Base-by-base conservation (phyloP, 768 basidiomycete species). In the Panellus pusillus region DNA sequence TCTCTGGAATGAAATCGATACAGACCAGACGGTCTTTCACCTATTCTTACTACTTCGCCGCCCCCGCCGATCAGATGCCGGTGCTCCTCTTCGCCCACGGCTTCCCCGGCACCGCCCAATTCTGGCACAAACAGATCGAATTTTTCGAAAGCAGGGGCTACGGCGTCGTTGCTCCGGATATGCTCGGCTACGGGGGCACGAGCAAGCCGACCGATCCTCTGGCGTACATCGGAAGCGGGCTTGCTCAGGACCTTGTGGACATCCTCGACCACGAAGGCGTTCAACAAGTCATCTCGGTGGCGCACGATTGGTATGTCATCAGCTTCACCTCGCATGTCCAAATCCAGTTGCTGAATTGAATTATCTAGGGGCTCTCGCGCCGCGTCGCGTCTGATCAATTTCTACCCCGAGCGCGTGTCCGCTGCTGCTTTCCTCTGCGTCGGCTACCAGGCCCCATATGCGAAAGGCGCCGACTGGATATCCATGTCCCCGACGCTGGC, bases 111-210 rank as follows among this genome's bases (percentile, higher is more conserved):
- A 68, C 69, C 17, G 68, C 75, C 0, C 62, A 65, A 43, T 70
- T 73, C 55, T 80, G 78, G 78, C 63, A 63, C 27, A 61, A 70
- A 40, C 73, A 76, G 60, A 66, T 75, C 18, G 50, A 60, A 9
- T 72, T 67, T 55, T 74, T 79, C 64, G 50, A 63, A 31, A 60
- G 54, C 8, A 54, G 65, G 39, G 77, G 77, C 13, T 80, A 77
- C 58, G 72, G 75, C 4, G 55, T 82, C 45, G 65, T 82, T 41
- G 76, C 70, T 2, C 79, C 78, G 1, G 80, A 82, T 60, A 71
- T 78, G 71, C 72, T 83, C 27, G 81, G 81, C 4, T 81, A 78
- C 53, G 81, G 79, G 13, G 72, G 70, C 3, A 80, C 79, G 12
- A 70, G 70, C 57, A 78, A 79, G 54, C 80, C 80, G 1, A 52